Base-by-base conservation (phyloP, 2,329 filamentous ascomycete genomes). In the Aspergillus sergii region DNA sequence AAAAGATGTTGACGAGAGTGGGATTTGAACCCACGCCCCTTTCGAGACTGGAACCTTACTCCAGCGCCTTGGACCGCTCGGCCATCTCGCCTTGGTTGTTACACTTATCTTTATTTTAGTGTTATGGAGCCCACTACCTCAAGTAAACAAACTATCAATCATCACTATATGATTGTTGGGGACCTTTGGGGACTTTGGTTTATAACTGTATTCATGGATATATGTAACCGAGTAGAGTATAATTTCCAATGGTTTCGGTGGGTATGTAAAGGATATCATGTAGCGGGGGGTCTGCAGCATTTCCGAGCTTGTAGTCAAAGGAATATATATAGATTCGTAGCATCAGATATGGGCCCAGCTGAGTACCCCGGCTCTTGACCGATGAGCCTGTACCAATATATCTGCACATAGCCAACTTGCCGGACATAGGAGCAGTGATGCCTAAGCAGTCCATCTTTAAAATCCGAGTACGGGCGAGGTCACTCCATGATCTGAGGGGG, bases 31-130 rank as follows among this genome's bases (percentile, higher is more conserved):
- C 51, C 51, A 55, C 51, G 51, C 51, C 51, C 51, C 51, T 55
- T 55, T 55, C 51, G 51, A 55, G 51, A 55, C 51, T 55, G 51
- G 51, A 55, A 55, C 51, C 51, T 55, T 55, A 55, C 51, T 55
- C 51, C 51, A 55, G 51, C 34, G 51, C 51, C 51, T 55, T 55
- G 8, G 51, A 55, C 51, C 51, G 51, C 51, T 55, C 51, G 51
- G 51, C 51, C 51, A 55, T 55, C 51, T 55, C 51, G 51, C 51
- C 51, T 55, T 55, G 23, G 26, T 10, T 51, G 21, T 14, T 39
- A 11, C 12, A 16, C 1, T 14, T 4, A 0, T 2, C 1, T 2
- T 16, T 10, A 9, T 30, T 30, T 28, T 4, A 28, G 8, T n/a
- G 0, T 11, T 19, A 28, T 30, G 16, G 5, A 51, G 1, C 1